These are phyloP conservation scores for Ogataea pilisensis DNA, from an alignment of 805 yeast species.

Conservation along the genomic window DNA sequence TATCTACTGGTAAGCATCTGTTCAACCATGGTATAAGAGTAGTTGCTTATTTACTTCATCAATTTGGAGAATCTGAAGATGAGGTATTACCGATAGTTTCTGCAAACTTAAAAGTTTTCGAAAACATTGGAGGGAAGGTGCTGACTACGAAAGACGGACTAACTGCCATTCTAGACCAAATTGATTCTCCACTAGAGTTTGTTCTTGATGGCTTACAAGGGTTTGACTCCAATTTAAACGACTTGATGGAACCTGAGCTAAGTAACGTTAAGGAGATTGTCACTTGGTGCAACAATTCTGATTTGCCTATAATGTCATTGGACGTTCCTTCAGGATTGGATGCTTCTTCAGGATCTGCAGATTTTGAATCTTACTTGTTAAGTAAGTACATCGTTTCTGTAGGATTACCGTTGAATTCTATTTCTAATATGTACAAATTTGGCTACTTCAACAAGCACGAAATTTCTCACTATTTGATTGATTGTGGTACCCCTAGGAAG, in stretches of 20 bases:
- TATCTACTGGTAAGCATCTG: constrained; percentile 77
- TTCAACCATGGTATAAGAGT: constrained; percentile 71
- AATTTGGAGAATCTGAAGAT: constrained; percentile 36
- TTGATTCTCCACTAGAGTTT: constrained; percentile 74
- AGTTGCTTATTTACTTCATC: constrained; percentile 43
- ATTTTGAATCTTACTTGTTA: constrained; percentile 20
- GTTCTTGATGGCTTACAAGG: constrained; percentile 85
- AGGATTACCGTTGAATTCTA: constrained; percentile 69
- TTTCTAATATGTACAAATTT: constrained; percentile 56
- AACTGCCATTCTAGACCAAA: constrained; percentile 36
- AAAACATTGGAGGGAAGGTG: constrained; percentile 67
- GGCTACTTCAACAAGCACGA: constrained; percentile 46
- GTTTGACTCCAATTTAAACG: constrained; percentile 63
- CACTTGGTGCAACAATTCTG: constrained; percentile 59
- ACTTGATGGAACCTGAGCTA: constrained; percentile 44
- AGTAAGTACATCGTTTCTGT: constrained; percentile 61
- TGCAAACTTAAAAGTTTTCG: constrained; percentile 52
- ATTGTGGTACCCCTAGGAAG: constrained; percentile 64
- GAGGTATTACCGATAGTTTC: constrained; percentile 32
- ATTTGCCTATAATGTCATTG: constrained; percentile 53
- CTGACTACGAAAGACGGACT: constrained; percentile 35
- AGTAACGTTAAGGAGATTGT: constrained; percentile 42
- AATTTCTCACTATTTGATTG: constrained; percentile 57
- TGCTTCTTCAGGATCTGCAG: constrained; percentile 66
- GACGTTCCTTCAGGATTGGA: constrained; percentile 84